A percentile compares a stretch with the other conserved stretches of the same genome.
Conservation (phyloP, 2,329 filamentous ascomycete species). For the Pseudocercospora crystallina region DNA sequence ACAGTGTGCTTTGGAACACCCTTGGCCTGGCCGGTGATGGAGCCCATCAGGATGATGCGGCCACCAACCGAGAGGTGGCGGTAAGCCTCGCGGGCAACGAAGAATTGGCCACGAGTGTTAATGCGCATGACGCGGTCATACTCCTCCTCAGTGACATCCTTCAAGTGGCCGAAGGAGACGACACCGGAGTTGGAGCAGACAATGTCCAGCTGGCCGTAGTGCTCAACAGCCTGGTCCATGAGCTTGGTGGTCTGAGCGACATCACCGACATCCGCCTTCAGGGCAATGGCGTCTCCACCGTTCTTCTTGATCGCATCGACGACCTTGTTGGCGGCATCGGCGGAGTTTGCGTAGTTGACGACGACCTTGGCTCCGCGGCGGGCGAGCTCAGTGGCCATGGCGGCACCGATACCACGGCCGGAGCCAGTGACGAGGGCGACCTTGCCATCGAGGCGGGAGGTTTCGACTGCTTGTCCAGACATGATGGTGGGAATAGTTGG, state of each 20-base stretch:
- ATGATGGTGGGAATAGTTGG: conserved; percentile 34
- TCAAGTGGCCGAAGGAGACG: conserved; percentile 54
- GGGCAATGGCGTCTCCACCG: conserved; percentile 61
- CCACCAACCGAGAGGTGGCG: conserved; percentile 53
- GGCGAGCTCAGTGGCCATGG: conserved; percentile 66
- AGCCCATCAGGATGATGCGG: conserved; percentile 56
- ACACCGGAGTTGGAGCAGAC: conserved; percentile 68
- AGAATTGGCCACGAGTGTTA: conserved; percentile 64
- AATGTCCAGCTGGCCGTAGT: conserved; percentile 68
- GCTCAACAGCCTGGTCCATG: conserved; percentile 62
- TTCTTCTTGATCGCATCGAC: conserved; percentile 65
- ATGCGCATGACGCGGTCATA: conserved; percentile 61
- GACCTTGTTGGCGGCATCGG: conserved; percentile 63
- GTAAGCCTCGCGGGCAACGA: conserved; percentile 59
- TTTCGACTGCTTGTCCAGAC: conserved; percentile 40
- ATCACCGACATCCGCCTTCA: conserved; percentile 68
- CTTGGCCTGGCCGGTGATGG: conserved; percentile 58
- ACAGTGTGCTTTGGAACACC: conserved; percentile 55
- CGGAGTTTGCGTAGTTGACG: conserved; percentile 67
- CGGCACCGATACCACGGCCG: conserved; percentile 64
- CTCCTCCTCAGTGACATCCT: conserved; percentile 55
- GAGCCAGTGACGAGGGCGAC: conserved; percentile 56
- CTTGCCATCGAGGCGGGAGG: conserved; percentile 55
- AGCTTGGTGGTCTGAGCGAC: conserved; percentile 62
- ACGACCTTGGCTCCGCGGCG: conserved; percentile 65